These are phyloP conservation scores for Gossypium gossypioides DNA, from an alignment of 441 rosid genomes.

Conservation along the genomic window DNA sequence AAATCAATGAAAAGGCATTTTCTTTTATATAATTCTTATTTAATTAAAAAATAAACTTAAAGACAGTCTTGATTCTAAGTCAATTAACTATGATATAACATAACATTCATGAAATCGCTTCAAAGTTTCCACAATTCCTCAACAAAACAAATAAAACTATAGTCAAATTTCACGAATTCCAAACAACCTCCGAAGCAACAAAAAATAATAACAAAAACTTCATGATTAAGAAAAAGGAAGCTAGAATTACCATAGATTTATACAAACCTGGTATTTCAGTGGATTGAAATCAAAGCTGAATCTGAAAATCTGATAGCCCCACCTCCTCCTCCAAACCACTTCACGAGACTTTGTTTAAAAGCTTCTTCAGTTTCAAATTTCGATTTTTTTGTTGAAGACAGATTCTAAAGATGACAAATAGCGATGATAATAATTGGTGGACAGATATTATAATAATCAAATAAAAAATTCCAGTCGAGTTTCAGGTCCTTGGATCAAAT, in stretches of 20 bases:
- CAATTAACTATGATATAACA: not conserved
- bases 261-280: conserved; percentile 17
- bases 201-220: not conserved
- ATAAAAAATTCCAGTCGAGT: not conserved
- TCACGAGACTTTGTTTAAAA: not conserved
- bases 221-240: not conserved
- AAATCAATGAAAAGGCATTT: not conserved
- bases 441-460: not conserved
- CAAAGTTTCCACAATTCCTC: not conserved
- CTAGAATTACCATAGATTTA: not conserved
- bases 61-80: not conserved
- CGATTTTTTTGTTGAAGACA: not conserved
- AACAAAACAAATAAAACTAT: not conserved
- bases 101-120: not conserved
- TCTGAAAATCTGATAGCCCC: conserved; percentile 7
- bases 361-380: not conserved
- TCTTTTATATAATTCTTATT: not conserved
- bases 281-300: conserved; percentile 6
- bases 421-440: conserved; percentile 8
- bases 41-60: not conserved
- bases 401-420: conserved; percentile 3
- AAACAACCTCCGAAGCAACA: not conserved
- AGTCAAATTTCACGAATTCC: not conserved
- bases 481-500: conserved; percentile 20
- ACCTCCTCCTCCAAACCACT: not conserved